Base-by-base conservation (phyloP, 805 yeast species). In the Pichia gijzeniarum region DNA sequence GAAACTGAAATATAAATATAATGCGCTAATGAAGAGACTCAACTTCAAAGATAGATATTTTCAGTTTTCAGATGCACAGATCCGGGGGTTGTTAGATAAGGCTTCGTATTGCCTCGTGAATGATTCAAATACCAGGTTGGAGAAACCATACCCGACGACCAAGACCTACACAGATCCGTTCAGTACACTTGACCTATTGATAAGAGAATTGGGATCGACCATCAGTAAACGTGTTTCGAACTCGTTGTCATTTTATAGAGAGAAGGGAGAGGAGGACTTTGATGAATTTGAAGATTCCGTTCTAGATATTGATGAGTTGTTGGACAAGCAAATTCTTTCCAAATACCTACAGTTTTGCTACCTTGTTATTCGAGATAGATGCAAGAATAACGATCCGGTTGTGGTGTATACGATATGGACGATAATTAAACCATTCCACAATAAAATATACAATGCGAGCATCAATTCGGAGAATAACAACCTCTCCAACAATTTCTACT, bases 361-460 rank as follows among this genome's bases (percentile, higher is more conserved):
- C 41, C 30, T 46, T 19, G 43, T 53, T 41, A 60, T 66, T 7
- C 58, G 56, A 35, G 49, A 55, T 14, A 50, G 60, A 28, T 48
- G 57, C 10, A 6, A 36, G 0, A 22, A 38, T 10, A 57, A 60
- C 33, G 68, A 65, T 47, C 47, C 57, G 9, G 56, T 57, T 5
- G 34, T 55, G 1, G 61, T 63, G 1, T 64, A 54, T 43, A 41
- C 35, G 8, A 48, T 53, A 2, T 65, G 69, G 69, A 40, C 27
- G 5, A 18, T 52, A 6, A 56, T 64, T 16, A 48, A 53, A 12
- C 62, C 64, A 7, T 61, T 63, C 36, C 70, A 65, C 48, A 53
- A 56, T 33, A 54, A 50, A 38, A 28, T 53, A 16, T 57, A 57
- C 51, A 60, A 59, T 39, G 50, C 61, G 1, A 49, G 49, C 13